phyloP scores from a whole-genome alignment of 2,329 filamentous ascomycete genomes.

The Alternaria brassicicola region DNA sequence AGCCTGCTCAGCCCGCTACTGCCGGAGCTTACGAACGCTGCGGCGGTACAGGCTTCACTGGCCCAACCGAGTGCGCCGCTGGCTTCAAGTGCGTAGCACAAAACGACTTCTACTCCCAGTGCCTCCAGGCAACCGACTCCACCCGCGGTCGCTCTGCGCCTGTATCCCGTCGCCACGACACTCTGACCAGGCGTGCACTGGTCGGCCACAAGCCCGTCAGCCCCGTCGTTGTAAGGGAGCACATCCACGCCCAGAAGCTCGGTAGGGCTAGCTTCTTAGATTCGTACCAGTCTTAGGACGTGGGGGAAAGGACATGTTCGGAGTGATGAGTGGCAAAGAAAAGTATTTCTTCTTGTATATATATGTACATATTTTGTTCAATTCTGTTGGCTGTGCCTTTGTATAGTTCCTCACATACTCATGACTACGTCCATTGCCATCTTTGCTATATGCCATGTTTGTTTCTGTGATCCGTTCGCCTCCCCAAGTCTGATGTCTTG shows the following conservation, averaged over 20 bases:
- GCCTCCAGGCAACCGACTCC: neutral
- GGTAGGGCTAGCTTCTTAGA: neutral
- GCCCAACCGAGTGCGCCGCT: slow-evolving; percentile 47
- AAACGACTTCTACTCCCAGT: slow-evolving; percentile 39
- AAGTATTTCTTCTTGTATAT: slow-evolving; percentile 2
- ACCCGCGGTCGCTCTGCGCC: slow-evolving; percentile 1
- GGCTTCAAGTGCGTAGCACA: slow-evolving; percentile 48
- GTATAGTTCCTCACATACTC: neutral
- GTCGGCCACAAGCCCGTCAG: neutral
- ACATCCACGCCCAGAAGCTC: neutral
- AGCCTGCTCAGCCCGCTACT: neutral
- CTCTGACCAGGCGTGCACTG: neutral
- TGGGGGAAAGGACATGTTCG: too few species aligned
- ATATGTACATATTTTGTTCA: neutral
- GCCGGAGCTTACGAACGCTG: slow-evolving; percentile 49
- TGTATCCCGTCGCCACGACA: neutral
- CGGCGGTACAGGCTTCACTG: slow-evolving; percentile 51
- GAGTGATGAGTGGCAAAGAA: neutral
- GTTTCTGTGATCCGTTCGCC: neutral
- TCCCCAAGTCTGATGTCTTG: too few species aligned
- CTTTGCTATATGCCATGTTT: neutral
- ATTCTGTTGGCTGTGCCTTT: slow-evolving; percentile 7
- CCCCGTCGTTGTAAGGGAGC: neutral
- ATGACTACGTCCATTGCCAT: neutral
- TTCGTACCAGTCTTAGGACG: neutral